Percentiles rank a stretch among this genome's conserved stretches.
These are phyloP conservation scores for Lophium mytilinum DNA, from an alignment of 495 filamentous ascomycete species.

Conservation along the genomic window DNA sequence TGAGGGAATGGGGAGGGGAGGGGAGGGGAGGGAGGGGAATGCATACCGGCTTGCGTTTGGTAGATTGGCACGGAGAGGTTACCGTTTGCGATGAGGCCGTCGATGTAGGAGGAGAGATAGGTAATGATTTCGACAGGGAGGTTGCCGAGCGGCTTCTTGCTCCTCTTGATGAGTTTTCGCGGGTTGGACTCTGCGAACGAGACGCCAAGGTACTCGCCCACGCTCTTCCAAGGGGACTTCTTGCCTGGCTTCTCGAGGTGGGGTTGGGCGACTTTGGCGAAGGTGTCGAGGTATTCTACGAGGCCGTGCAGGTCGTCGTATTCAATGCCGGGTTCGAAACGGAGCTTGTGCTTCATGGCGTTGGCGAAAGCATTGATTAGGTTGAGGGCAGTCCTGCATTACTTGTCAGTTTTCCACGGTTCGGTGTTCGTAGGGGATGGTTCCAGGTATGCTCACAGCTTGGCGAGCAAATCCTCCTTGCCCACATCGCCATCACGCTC, in stretches of 20 bases:
- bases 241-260: constrained; percentile 40
- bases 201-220: constrained; percentile 26
- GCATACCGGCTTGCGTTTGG: constrained; percentile 25
- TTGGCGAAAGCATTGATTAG: constrained; percentile 71
- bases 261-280: constrained; percentile 60
- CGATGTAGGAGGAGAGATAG: constrained; percentile 27
- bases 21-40: background rate
- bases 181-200: constrained; percentile 31
- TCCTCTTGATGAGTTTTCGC: constrained; percentile 26
- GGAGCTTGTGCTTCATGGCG: constrained; percentile 76
- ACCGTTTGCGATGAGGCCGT: constrained; percentile 36
- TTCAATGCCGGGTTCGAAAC: constrained; percentile 75
- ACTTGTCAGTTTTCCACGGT: background rate
- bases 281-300: constrained; percentile 56
- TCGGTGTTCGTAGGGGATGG: background rate
- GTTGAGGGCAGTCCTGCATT: constrained; percentile 61
- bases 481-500: constrained; percentile 55
- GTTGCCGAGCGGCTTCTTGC: constrained; percentile 33
- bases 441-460: constrained; percentile 31
- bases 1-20: background rate
- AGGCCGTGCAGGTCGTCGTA: constrained; percentile 57
- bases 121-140: constrained; percentile 31
- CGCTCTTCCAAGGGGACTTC: constrained; percentile 8
- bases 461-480: constrained; percentile 65
- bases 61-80: constrained; percentile 44